A percentile compares a stretch with the other conserved stretches of the same genome.
phyloP scores from a whole-genome alignment of 371 early-diverging fungal species.

The Parasitella parasitica region DNA sequence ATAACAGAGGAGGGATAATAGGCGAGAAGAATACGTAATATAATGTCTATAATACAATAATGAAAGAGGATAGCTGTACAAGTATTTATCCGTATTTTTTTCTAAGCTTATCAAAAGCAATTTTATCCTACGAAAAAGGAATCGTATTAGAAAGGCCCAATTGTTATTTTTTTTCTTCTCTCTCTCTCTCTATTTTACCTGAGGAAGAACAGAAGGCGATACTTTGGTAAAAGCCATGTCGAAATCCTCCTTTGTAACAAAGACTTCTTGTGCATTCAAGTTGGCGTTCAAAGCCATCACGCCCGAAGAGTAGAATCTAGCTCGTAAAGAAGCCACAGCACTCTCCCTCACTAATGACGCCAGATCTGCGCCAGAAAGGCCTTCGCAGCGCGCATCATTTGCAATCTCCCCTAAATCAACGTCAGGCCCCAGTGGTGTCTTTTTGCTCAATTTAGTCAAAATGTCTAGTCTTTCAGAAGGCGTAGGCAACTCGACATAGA shows the following conservation, averaged over 20 bases:
- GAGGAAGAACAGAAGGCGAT: conserved; percentile 79
- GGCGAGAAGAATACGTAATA: not conserved
- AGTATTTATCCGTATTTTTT: conserved; percentile 34
- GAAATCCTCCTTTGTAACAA: conserved; percentile 74
- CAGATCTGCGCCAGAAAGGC: conserved; percentile 95
- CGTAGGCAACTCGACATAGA: conserved; percentile 95
- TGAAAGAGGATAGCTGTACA: not conserved
- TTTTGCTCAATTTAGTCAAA: conserved; percentile 75
- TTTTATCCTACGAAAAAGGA: conserved; percentile 22
- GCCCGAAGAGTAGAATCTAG: conserved; percentile 49
- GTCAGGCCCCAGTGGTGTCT: conserved; percentile 75
- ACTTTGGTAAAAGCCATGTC: conserved; percentile 79
- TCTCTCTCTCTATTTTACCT: no score
- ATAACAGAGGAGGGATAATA: not conserved
- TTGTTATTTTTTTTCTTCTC: no score
- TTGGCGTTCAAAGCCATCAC: conserved; percentile 18
- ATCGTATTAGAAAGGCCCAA: no score
- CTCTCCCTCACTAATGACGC: conserved; percentile 91
- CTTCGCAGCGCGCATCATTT: conserved; percentile 69
- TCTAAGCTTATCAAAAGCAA: conserved; percentile 28
- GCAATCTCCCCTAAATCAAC: conserved; percentile 81
- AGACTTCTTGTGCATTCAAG: conserved; percentile 38
- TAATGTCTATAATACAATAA: not conserved
- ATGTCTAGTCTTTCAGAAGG: conserved; percentile 87
- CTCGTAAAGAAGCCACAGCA: conserved; percentile 80